Evolutionary conservation across 768 basidiomycete species (phyloP).

Genomic region (Boletus subcaerulescens): DNA sequence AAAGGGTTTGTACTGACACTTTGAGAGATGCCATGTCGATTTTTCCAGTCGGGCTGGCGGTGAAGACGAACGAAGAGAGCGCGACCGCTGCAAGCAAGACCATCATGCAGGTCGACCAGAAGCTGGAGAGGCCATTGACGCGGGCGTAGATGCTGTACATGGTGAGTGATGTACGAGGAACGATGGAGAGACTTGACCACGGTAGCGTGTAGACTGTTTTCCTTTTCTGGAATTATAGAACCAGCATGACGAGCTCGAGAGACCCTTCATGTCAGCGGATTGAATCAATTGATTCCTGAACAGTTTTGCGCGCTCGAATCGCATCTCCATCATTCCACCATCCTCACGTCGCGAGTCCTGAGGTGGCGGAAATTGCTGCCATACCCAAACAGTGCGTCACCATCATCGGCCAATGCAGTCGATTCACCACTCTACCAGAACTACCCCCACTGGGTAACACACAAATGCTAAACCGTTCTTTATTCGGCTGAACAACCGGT

Average conservation of each 20-base stretch:
- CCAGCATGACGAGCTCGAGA: constrained; percentile 2
- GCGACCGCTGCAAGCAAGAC: constrained; percentile 67
- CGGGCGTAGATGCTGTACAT: constrained; percentile 76
- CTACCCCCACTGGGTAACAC: constrained; percentile 18
- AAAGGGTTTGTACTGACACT: constrained; percentile 53
- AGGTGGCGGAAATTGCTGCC: constrained; percentile 22
- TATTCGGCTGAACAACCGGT: constrained; percentile 19
- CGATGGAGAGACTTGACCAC: background rate
- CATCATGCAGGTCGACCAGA: constrained; percentile 76
- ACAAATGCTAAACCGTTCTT: constrained; percentile 5
- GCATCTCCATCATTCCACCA: constrained; percentile 6
- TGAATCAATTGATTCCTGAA: background rate
- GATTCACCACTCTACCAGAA: constrained; percentile 12
- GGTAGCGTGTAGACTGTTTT: constrained; percentile 7
- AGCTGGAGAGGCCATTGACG: constrained; percentile 69
- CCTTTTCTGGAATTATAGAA: constrained; percentile 7
- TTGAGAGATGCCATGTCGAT: constrained; percentile 64
- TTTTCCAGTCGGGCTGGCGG: constrained; percentile 53
- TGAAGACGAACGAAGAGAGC: constrained; percentile 67
- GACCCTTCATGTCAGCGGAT: constrained; percentile 4
- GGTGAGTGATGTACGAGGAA: background rate
- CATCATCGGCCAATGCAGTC: constrained; percentile 6
- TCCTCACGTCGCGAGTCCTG: background rate
- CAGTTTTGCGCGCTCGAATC: background rate
- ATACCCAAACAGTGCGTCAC: constrained; percentile 17